phyloP scores from a whole-genome alignment of 208 protist species.

The Wallacemonas rigidus region DNA sequence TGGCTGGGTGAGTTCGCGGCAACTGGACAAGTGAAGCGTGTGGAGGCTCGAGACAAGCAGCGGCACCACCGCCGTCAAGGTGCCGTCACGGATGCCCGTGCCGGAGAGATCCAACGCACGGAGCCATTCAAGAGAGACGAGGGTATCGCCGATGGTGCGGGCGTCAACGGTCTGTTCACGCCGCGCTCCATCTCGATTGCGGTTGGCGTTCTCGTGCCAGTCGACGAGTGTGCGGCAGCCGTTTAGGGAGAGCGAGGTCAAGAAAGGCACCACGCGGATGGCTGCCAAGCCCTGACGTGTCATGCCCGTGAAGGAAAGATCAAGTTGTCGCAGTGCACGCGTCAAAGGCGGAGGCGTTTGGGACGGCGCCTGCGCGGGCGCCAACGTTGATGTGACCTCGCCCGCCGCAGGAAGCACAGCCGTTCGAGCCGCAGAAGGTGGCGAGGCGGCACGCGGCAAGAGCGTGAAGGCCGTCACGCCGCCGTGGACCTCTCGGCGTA shows the following conservation, averaged over 20 bases:
- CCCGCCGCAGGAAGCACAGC: too few relatives aligned
- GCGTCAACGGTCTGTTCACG: not conserved
- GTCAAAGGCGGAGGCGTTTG: not conserved
- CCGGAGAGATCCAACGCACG: slow-evolving; percentile 35
- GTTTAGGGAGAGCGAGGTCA: slow-evolving; percentile 25
- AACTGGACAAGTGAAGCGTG: slow-evolving; percentile 37
- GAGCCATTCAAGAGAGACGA: slow-evolving; percentile 32
- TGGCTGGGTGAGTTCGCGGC: slow-evolving; percentile 29
- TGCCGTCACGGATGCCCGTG: slow-evolving; percentile 33
- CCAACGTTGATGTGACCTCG: too few relatives aligned
- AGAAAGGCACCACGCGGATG: slow-evolving; percentile 2
- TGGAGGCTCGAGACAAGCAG: slow-evolving; percentile 25
- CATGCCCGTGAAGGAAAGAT: slow-evolving; percentile 23
- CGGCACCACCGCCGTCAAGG: slow-evolving; percentile 26
- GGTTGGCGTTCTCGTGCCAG: not conserved
- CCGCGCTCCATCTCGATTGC: not conserved
- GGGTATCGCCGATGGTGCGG: slow-evolving; percentile 25
- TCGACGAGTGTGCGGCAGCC: slow-evolving; percentile 26
- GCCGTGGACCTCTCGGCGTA: slow-evolving; percentile 19
- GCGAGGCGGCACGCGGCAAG: slow-evolving; percentile 14
- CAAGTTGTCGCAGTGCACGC: slow-evolving; percentile 17
- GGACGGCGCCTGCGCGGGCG: not conserved
- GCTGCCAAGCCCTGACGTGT: slow-evolving; percentile 20
- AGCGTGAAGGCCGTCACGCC: slow-evolving; percentile 36
- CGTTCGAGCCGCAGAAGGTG: not conserved